Conservation (phyloP, 345 rosid genomes). For the Durio zibethinus region DNA sequence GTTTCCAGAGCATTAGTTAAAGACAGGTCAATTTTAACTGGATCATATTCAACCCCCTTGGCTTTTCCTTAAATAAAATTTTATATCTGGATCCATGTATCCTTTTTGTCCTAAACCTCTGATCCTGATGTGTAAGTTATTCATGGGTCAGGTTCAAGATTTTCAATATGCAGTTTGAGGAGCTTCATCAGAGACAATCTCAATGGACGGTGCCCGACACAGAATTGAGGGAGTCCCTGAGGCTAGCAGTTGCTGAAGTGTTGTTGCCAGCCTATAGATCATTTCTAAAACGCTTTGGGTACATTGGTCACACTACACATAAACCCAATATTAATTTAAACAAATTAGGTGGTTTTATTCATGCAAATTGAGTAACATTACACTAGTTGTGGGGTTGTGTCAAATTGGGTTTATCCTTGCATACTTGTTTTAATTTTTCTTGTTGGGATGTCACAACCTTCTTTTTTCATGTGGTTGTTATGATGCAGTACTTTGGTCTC, state of each 20-base stretch:
- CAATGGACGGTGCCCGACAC: constrained; percentile 98
- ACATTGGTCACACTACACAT: constrained; percentile 9
- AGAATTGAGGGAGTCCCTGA: constrained; percentile 85
- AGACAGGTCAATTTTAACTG: constrained; percentile 55
- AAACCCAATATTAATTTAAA: neutral
- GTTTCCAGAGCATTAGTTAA: constrained; percentile 85
- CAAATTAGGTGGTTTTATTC: neutral
- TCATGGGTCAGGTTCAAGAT: constrained; percentile 67
- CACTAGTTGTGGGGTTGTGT: no score
- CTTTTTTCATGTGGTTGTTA: neutral
- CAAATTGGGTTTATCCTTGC: neutral
- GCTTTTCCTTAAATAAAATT: neutral
- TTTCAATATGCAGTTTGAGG: constrained; percentile 90
- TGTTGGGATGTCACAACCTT: neutral
- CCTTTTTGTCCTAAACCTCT: neutral
- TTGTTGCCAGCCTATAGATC: constrained; percentile 95
- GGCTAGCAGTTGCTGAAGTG: constrained; percentile 99
- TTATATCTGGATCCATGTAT: neutral
- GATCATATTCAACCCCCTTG: neutral
- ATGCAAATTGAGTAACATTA: neutral
- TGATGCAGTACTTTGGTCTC: neutral
- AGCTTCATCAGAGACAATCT: constrained; percentile 94
- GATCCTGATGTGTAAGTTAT: constrained; percentile 20
- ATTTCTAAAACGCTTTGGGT: constrained; percentile 89
- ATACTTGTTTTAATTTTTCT: neutral